phyloP scores from a whole-genome alignment of 2,329 filamentous ascomycete species.

The Falciphora oryzae region DNA sequence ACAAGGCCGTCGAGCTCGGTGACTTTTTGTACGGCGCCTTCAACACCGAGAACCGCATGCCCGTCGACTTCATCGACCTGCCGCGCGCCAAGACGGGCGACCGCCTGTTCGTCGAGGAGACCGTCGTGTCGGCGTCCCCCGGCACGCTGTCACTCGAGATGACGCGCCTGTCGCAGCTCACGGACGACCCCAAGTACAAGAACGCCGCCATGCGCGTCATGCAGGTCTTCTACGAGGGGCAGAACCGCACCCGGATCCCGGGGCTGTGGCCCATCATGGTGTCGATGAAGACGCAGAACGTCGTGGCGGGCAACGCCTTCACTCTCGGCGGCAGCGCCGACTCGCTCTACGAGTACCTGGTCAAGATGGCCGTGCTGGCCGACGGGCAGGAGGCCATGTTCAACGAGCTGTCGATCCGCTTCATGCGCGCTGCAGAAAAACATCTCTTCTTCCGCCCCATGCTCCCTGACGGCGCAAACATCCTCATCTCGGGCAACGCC shows the following conservation, averaged over 20 bases:
- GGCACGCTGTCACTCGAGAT: conserved; percentile 70
- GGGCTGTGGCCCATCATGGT: conserved; percentile 68
- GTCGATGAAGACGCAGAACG: conserved; percentile 47
- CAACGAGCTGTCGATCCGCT: conserved; percentile 53
- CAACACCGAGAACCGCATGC: conserved; percentile 39
- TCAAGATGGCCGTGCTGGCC: conserved; percentile 47
- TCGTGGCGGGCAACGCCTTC: conserved; percentile 27
- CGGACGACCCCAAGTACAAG: conserved; percentile 67
- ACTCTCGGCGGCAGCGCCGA: conserved; percentile 31
- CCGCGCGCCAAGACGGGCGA: conserved; percentile 29
- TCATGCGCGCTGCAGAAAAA: conserved; percentile 53
- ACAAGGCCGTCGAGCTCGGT: conserved; percentile 39
- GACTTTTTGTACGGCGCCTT: conserved; percentile 40
- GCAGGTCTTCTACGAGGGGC: conserved; percentile 57
- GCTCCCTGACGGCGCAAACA: conserved; percentile 49
- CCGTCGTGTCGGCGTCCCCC: conserved; percentile 38
- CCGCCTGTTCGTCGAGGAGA: conserved; percentile 26
- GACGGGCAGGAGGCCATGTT: conserved; percentile 55
- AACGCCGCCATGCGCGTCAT: conserved; percentile 65
- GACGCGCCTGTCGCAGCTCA: conserved; percentile 67
- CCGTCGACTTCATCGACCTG: conserved; percentile 42
- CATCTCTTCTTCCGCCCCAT: conserved; percentile 61
- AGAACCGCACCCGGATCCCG: conserved; percentile 60
- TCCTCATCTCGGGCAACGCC: conserved; percentile 51
- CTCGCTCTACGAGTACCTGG: conserved; percentile 44